Base-by-base conservation (phyloP, 2,329 filamentous ascomycete species). In the Parafenestella ontariensis region DNA sequence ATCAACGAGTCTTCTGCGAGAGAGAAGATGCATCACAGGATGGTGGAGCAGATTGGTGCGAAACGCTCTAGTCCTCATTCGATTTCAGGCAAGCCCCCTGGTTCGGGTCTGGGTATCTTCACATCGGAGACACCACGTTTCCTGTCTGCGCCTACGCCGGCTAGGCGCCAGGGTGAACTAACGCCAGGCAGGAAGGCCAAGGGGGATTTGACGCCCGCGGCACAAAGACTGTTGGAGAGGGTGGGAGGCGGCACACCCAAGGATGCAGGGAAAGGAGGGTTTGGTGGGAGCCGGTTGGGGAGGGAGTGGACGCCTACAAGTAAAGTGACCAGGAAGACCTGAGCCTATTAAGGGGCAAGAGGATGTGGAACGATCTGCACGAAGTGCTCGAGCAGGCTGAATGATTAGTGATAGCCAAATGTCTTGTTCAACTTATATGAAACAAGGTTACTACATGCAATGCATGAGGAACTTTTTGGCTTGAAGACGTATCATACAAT, bases 21-120 rank as follows among this genome's bases (percentile, higher is more conserved):
- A 33, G 95, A 98, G 77, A 87, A 86, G 31, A 78, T 98, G 24
- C 92, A 90, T 11, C 86, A 87, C 66, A 89, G 84, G 2, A 93
- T 71, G 92, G 72, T 85, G 88, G 65, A 70, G 13, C 46, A 46
- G 6, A 71, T 71, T 6, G 58, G 52, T 4, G 56, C 56, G 2
- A 67, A 61, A 24, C 59, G 58, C 29, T 49, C 58, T 17, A 36
- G 47, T 17, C 28, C 36, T 4, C 28, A 47, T 20, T 29, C 26
- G 10, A 50, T 21, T 21, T 21, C 41, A 5, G 10, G 29, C 11
- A 55, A 49, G 46, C 47, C 49, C 8, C 18, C 40, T 62, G 41
- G 54, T 42, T 61, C 71, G 44, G 71, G 58, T 15, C 56, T 70
- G 17, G 68, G 66, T 10, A 69, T 68, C 7, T 71, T 69, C 44